These are phyloP conservation scores for Baorangia bicolor DNA, from an alignment of 768 basidiomycete species.

Conservation along the genomic window DNA sequence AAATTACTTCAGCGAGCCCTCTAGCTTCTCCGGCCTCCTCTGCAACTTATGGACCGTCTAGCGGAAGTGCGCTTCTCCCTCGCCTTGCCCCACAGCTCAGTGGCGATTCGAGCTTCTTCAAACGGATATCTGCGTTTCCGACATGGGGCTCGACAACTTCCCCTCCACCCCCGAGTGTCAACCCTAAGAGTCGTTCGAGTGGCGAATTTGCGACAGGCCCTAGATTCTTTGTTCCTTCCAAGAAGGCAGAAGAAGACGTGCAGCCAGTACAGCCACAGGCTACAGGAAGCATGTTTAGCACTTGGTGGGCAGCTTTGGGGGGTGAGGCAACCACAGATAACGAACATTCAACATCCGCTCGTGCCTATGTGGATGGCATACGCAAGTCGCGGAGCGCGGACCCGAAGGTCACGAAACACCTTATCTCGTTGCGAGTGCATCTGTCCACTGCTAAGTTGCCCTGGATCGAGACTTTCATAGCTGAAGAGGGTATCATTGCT, in stretches of 20 bases:
- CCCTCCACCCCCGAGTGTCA: constrained; percentile 31
- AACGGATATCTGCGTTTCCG: constrained; percentile 59
- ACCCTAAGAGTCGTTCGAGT: constrained; percentile 37
- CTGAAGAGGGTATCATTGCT: constrained; percentile 62
- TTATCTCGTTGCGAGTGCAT: constrained; percentile 82
- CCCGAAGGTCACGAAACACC: constrained; percentile 66
- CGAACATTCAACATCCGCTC: constrained; percentile 48
- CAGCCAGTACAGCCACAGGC: constrained; percentile 57
- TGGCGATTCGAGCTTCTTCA: constrained; percentile 67
- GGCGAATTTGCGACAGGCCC: constrained; percentile 36
- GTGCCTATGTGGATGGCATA: constrained; percentile 64
- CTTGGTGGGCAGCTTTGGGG: constrained; percentile 74
- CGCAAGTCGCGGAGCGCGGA: constrained; percentile 53
- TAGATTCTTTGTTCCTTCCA: constrained; percentile 23
- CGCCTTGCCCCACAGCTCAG: constrained; percentile 72
- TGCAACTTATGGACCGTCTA: constrained; percentile 60
- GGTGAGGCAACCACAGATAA: constrained; percentile 40
- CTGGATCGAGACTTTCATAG: constrained; percentile 75
- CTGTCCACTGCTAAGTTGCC: constrained; percentile 76
- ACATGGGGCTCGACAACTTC: constrained; percentile 51
- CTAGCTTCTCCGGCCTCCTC: constrained; percentile 36
- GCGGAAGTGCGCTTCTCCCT: constrained; percentile 54
- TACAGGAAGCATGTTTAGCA: constrained; percentile 75
- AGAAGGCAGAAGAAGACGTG: constrained; percentile 30
- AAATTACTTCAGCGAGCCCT: constrained; percentile 29